These are phyloP conservation scores for Magnolia kwangsiensis DNA, from an alignment of 164 flowering plant genomes.

Conservation along the genomic window DNA sequence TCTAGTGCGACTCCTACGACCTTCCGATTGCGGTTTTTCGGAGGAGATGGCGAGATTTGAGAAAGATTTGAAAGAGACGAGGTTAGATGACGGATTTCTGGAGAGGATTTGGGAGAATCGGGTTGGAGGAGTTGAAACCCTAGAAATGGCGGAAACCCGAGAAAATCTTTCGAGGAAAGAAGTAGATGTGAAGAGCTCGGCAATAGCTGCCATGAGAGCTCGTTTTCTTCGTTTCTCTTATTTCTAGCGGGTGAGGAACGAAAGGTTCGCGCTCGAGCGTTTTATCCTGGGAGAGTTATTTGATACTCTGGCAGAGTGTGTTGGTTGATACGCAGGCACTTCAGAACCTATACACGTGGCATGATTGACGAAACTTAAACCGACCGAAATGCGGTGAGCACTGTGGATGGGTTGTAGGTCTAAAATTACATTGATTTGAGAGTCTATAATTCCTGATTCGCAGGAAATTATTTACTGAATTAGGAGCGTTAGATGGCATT, in stretches of 20 bases:
- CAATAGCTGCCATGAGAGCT: constrained; percentile 1
- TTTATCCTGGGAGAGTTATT: background rate
- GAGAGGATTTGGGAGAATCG: background rate
- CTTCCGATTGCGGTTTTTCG: background rate
- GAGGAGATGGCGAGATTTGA: background rate
- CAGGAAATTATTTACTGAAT: too few species aligned
- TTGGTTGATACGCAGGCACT: too few species aligned
- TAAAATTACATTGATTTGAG: too few species aligned
- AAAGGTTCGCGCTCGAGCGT: background rate
- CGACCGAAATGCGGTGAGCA: too few species aligned
- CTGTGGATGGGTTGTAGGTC: too few species aligned
- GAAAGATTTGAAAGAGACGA: constrained; percentile 7
- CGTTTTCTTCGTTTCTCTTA: background rate
- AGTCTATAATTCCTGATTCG: too few species aligned
- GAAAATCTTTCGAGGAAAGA: constrained; percentile 7
- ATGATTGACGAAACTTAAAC: too few species aligned
- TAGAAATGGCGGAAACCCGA: constrained; percentile 12
- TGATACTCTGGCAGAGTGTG: background rate
- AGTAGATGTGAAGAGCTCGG: constrained; percentile 12
- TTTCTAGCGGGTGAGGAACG: background rate
- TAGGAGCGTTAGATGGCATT: too few species aligned
- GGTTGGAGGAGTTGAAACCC: constrained; percentile 11
- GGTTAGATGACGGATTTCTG: background rate
- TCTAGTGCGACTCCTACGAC: constrained; percentile 12
- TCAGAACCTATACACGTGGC: too few species aligned